These are phyloP conservation scores for Pseudonectria buxi DNA, from an alignment of 2,329 filamentous ascomycete genomes.

Conservation along the genomic window DNA sequence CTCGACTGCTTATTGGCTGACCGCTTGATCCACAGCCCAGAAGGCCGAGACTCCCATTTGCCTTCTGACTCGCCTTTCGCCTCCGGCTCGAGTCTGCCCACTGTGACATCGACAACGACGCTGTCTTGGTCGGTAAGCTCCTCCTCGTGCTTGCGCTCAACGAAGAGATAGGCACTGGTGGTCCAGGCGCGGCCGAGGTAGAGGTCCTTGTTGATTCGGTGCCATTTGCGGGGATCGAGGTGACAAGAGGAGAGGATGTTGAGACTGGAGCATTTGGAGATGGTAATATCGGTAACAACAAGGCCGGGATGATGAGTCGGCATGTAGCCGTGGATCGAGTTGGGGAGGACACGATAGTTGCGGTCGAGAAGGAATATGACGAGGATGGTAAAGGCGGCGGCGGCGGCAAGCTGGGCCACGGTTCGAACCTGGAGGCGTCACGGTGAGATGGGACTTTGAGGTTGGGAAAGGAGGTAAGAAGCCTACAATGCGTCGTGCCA, in stretches of 20 bases:
- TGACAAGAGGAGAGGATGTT: constrained; percentile 72
- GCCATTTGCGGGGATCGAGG: constrained; percentile 66
- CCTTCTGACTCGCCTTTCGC: constrained; percentile 41
- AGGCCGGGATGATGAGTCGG: constrained; percentile 78
- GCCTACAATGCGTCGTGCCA: constrained; percentile 34
- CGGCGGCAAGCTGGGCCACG: constrained; percentile 64
- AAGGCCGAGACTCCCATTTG: constrained; percentile 70
- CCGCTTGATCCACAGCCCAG: constrained; percentile 76
- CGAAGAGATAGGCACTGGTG: constrained; percentile 70
- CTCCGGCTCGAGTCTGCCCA: constrained; percentile 65
- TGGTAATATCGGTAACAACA: constrained; percentile 78
- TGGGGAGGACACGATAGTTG: constrained; percentile 79
- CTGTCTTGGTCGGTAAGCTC: constrained; percentile 68
- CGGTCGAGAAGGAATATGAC: constrained; percentile 79
- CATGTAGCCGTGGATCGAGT: constrained; percentile 78
- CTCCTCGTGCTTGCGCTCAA: constrained; percentile 79
- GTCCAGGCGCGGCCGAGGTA: constrained; percentile 71
- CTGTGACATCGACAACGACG: constrained; percentile 71
- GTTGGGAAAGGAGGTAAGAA: background rate
- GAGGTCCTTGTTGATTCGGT: constrained; percentile 82
- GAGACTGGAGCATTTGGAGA: constrained; percentile 67
- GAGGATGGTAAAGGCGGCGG: constrained; percentile 60
- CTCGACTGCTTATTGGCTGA: constrained; percentile 65
- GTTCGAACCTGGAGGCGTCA: constrained; percentile 50
- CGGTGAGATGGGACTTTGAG: constrained; percentile 4